Conservation (phyloP, 2,329 filamentous ascomycete genomes). For the Fusarium verticillioides region DNA sequence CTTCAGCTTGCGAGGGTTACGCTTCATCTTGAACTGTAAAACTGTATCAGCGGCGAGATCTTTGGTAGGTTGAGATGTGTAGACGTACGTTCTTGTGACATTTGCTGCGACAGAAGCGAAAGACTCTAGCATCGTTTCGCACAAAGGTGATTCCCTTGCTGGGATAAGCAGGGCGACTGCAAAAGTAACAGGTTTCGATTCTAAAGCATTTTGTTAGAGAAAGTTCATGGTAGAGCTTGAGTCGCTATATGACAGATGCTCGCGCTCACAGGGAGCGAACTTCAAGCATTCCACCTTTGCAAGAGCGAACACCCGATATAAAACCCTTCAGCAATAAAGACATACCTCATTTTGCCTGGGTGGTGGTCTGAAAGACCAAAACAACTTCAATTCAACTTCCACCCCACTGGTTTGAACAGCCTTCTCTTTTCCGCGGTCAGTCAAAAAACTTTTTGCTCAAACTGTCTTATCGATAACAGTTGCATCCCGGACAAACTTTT, state of each 20-base stretch:
- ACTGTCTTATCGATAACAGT: conserved; percentile 41
- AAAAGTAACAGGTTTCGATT: conserved; percentile 60
- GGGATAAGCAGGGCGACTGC: conserved; percentile 62
- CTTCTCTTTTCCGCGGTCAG: conserved; percentile 21
- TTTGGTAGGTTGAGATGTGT: neutral
- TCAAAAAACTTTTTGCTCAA: conserved; percentile 44
- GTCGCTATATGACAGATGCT: conserved; percentile 8
- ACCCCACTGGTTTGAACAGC: conserved; percentile 39
- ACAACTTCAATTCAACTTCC: conserved; percentile 43
- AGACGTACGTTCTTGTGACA: conserved; percentile 67
- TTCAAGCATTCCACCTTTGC: neutral
- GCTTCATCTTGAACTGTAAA: conserved; percentile 90
- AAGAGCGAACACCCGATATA: neutral
- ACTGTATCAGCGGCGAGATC: conserved; percentile 14
- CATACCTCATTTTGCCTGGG: conserved; percentile 44
- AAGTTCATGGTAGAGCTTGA: conserved; percentile 5
- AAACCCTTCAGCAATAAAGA: neutral
- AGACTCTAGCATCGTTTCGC: conserved; percentile 62
- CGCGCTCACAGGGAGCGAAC: neutral
- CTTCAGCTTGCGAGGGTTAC: conserved; percentile 94
- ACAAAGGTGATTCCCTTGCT: conserved; percentile 67
- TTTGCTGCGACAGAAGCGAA: conserved; percentile 70
- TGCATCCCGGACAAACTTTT: conserved; percentile 36
- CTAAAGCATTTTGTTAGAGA: conserved; percentile 43
- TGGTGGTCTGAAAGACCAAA: conserved; percentile 43